Evolutionary conservation across 164 flowering plant species (phyloP).

Genomic region (Pachysandra terminalis): DNA sequence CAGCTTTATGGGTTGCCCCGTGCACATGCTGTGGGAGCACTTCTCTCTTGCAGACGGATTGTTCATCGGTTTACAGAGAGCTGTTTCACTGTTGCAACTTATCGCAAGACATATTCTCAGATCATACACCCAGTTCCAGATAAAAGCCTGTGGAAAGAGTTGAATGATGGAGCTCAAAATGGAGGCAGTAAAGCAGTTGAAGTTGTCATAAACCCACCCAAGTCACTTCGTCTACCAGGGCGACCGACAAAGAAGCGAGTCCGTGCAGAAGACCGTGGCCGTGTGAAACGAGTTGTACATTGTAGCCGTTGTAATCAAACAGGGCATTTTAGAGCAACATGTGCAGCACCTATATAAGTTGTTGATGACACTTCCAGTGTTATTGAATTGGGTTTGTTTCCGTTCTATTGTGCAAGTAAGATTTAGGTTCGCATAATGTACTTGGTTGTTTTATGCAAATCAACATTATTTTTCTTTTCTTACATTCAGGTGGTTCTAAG

Average conservation of each 20-base stretch:
- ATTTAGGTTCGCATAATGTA: constrained; percentile 9
- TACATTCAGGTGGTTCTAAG: constrained; percentile 3
- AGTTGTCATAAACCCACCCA: constrained; percentile 52
- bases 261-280: constrained; percentile 69
- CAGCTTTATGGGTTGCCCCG: constrained; percentile 71
- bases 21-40: constrained; percentile 77
- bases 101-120: constrained; percentile 65
- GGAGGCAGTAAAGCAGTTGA: constrained; percentile 21
- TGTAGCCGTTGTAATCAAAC: constrained; percentile 86
- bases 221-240: constrained; percentile 55
- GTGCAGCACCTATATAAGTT: constrained; percentile 54
- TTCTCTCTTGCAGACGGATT: constrained; percentile 66
- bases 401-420: constrained; percentile 13
- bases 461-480: neutral
- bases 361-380: neutral
- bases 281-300: constrained; percentile 69
- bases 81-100: constrained; percentile 68
- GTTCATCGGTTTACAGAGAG: constrained; percentile 74
- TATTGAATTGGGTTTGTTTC: constrained; percentile 1
- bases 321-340: constrained; percentile 77
- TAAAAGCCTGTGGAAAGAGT: constrained; percentile 54
- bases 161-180: constrained; percentile 39
- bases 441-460: constrained; percentile 5
- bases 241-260: constrained; percentile 58
- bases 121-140: constrained; percentile 78